Evolutionary conservation across 2,329 filamentous ascomycete species (phyloP), one percentile per base, ranked within the genome.

Genomic region (Camillea tinctor): DNA sequence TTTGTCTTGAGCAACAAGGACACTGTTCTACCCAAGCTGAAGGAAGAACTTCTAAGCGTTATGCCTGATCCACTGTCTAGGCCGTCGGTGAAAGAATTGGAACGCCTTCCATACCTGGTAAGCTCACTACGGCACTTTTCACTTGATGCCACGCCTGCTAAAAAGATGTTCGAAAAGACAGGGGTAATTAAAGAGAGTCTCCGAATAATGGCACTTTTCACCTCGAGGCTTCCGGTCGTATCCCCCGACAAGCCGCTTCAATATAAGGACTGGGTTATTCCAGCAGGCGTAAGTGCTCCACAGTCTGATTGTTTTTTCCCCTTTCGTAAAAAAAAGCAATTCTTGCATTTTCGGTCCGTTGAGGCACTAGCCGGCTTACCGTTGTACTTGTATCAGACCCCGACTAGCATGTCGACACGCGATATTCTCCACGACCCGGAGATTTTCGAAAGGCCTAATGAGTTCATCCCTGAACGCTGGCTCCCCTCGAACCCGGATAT

Each of bases 61-160:
- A 57, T 52, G 50, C 11, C 59, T 17, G 36, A 19, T 6, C 30
- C 36, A 1, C 26, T 8, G 19, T 56, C 64, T 1, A 58, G 60
- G 6, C 64, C 64, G 20, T 63, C 64, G 11, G 22, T 59, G 50
- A 59, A 55, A 1, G 60, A 66, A 1, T 59, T 66, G 2, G 64
- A 66, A 36, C 15, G 51, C 54, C 26, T 66, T 4, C 64, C 62
- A 15, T 64, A 55, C 54, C 59, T 66, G 30, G 64, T 66, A 53
- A 2, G 64, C 58, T 20, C 4, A 19, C 22, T 24, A 9, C 0
- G 15, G 44, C n/a, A 15, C 4, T 13, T 20, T 26, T 51, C 50
- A 2, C 11, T 22, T 9, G 17, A 51, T 51, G 19, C 19, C 11
- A 22, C 50, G 1, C 22, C 7, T 17, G 19, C 50, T 21, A 24